These are phyloP conservation scores for Corymbia citriodora DNA, from an alignment of 441 rosid genomes.

Conservation along the genomic window DNA sequence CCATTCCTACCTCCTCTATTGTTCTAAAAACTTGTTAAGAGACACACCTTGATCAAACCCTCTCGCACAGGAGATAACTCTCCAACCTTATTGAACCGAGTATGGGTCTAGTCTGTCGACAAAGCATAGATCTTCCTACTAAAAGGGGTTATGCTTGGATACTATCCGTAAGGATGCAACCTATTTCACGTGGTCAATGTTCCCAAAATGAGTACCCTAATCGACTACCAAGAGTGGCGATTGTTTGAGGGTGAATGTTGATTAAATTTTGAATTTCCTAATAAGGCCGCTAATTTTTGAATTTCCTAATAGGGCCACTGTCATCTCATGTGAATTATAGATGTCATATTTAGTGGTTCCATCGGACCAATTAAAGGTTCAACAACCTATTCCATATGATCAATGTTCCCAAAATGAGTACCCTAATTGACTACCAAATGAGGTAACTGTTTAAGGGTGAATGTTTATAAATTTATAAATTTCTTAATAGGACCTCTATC, in stretches of 20 bases:
- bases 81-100: not conserved
- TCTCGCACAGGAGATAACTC: not conserved
- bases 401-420: not conserved
- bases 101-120: not conserved
- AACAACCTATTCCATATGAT: no score
- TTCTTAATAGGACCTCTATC: not conserved
- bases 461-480: not conserved
- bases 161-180: not conserved
- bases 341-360: no score
- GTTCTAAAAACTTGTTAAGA: not conserved
- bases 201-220: no score
- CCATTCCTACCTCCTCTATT: not conserved
- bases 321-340: no score
- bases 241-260: no score
- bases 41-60: not conserved
- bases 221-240: no score
- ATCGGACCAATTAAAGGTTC: no score
- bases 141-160: not conserved
- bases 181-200: no score
- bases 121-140: not conserved
- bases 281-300: no score
- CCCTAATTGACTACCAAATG: not conserved
- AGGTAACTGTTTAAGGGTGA: not conserved
- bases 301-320: no score
- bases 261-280: no score